phyloP scores from a whole-genome alignment of 306 rosid species.

The Castanopsis chinensis region DNA sequence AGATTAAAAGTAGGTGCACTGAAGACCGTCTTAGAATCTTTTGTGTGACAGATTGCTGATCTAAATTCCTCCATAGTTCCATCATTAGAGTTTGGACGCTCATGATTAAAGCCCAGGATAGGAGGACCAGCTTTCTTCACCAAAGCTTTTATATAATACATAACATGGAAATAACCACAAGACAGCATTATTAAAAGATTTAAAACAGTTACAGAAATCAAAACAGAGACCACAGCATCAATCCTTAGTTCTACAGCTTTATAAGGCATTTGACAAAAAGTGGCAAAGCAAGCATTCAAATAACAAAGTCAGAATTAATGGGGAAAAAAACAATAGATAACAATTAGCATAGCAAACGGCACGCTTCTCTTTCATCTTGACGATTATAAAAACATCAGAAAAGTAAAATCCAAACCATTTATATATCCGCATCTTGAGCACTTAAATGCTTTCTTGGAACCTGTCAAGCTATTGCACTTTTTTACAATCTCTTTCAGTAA shows the following conservation, averaged over 20 bases:
- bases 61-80: slow-evolving; percentile 46
- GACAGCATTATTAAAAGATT: not conserved
- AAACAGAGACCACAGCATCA: not conserved
- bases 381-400: slow-evolving; percentile 14
- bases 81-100: slow-evolving; percentile 51
- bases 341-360: slow-evolving; percentile 14
- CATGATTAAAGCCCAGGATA: slow-evolving; percentile 49
- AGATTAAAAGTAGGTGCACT: slow-evolving; percentile 39
- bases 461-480: slow-evolving; percentile 44
- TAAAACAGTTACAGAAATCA: not conserved
- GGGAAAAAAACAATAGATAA: slow-evolving; percentile 2
- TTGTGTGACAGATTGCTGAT: slow-evolving; percentile 52
- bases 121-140: slow-evolving; percentile 58
- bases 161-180: not conserved
- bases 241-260: not conserved
- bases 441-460: slow-evolving; percentile 35
- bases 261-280: not conserved
- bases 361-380: slow-evolving; percentile 15
- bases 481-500: slow-evolving; percentile 44
- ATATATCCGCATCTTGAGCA: slow-evolving; percentile 70
- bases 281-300: not conserved
- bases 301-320: slow-evolving; percentile 1
- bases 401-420: slow-evolving; percentile 55
- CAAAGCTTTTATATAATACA: slow-evolving; percentile 48
- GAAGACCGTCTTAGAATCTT: slow-evolving; percentile 39